Percentiles rank a stretch among this genome's conserved stretches.
These are phyloP conservation scores for Podaxis sp. DNA, from an alignment of 768 basidiomycete species.

Conservation along the genomic window DNA sequence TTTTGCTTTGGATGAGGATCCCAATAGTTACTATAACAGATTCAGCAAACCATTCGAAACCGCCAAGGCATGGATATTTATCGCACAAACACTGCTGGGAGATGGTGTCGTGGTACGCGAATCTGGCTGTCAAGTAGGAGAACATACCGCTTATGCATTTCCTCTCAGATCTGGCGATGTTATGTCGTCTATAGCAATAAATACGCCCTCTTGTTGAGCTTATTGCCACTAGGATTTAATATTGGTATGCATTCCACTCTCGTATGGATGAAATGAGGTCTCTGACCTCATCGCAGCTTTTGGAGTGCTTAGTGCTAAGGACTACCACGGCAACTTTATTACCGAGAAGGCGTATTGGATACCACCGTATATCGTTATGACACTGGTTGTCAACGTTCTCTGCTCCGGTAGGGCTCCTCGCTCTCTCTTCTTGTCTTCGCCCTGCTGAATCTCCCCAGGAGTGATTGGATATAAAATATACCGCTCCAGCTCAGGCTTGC, in stretches of 20 bases:
- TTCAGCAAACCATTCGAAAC: constrained; percentile 6
- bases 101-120: constrained; percentile 9
- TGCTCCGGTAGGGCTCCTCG: constrained; percentile 2
- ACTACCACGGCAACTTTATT: not conserved
- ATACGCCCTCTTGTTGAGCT: not conserved
- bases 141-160: not conserved
- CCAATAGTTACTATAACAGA: not conserved
- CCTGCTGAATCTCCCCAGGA: not conserved
- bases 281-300: not conserved
- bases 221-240: not conserved
- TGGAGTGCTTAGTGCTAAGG: not conserved
- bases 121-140: not conserved
- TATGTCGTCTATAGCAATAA: constrained; percentile 6
- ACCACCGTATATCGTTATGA: not conserved
- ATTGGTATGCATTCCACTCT: not conserved
- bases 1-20: not conserved
- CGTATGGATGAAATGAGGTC: not conserved
- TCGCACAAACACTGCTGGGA: constrained; percentile 9
- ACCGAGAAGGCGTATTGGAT: not conserved
- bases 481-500: not conserved
- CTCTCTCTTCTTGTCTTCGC: not conserved
- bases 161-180: constrained; percentile 8
- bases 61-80: constrained; percentile 1
- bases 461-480: constrained; percentile 2
- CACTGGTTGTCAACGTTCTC: not conserved